Base-by-base conservation (phyloP, 306 rosid genomes). In the Dryas octopetala region DNA sequence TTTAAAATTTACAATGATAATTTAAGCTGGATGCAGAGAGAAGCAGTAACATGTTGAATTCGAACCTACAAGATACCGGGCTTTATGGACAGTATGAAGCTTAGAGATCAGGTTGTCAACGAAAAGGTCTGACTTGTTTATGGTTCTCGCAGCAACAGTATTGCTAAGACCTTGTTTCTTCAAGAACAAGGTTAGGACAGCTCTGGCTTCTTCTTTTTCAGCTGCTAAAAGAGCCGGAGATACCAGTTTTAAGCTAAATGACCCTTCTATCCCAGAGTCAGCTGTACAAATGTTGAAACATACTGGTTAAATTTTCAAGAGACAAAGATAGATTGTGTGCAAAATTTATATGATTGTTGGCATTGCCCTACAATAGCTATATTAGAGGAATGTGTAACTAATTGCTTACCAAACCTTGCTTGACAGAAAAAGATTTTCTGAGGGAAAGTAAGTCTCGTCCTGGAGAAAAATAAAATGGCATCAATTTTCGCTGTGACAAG, bases 181-280 rank as follows among this genome's bases (percentile, higher is more conserved):
- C 80, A 95, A 77, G 86, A 91, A 91, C 86, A 91, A 78, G 74
- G 87, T 82, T 63, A 95, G 77, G 49, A 91, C 95, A 66, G 96
- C 98, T 79, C 84, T 95, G 71, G 98, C 95, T 86, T 91, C 98
- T 86, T 91, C 98, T 83, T 90, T 95, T 83, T 91, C 98, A 55
- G 96, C 97, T 32, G 80, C 90, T 78, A 95, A 84, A 74, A 91
- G 83, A 62, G 89, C 83, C 15, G 91, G 84, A 78, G 95, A 63
- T 64, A 89, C 81, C 65, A 72, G 60, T 75, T 80, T 86, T 41
- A 75, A 13, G 83, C 76, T 86, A 54, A 78, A 81, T 0, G 91
- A 80, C 52, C 90, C 88, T 43, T 91, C 81, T 82, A 76, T 61
- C 74, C 84, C 90, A 54, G 88, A 84, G 69, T 82, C 90, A 47